Conservation (phyloP, 148 eudicot genomes). For the Gaultheria prostrata region DNA sequence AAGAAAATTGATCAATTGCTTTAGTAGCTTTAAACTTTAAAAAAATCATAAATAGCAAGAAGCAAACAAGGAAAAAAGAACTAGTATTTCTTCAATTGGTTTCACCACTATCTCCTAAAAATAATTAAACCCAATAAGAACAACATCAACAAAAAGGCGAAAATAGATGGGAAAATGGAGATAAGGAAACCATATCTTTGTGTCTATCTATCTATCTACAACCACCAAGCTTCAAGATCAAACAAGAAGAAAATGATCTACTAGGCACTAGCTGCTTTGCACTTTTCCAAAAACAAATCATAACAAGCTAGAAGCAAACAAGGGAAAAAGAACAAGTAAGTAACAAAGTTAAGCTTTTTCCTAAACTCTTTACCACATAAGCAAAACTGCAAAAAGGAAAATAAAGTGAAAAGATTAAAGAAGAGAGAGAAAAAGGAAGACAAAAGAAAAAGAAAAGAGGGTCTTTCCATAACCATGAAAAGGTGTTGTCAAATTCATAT, state of each 20-base stretch:
- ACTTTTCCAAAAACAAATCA: conserved; percentile 23
- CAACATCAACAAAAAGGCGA: neutral
- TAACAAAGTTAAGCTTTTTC: conserved; percentile 29
- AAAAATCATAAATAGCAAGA: conserved; percentile 14
- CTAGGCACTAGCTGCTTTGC: conserved; percentile 18
- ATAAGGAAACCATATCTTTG: neutral
- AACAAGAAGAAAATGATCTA: neutral
- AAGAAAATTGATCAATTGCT: conserved; percentile 1
- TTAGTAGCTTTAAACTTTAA: conserved; percentile 21
- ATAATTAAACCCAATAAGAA: neutral
- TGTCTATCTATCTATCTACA: neutral
- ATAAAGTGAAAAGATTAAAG: neutral
- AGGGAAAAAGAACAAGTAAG: conserved; percentile 23
- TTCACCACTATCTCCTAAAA: neutral
- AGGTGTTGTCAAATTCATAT: neutral
- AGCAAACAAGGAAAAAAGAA: conserved; percentile 14
- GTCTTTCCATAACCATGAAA: neutral
- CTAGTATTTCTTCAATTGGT: neutral
- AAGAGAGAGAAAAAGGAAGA: neutral
- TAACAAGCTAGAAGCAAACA: conserved; percentile 19
- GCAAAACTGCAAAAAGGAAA: neutral
- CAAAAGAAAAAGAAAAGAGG: neutral
- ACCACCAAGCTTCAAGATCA: neutral
- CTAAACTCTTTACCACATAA: conserved; percentile 15
- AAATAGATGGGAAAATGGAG: neutral